A percentile compares a stretch with the other conserved stretches of the same genome.
Conservation (phyloP, 768 basidiomycete genomes). For the Amanita jacksonii region DNA sequence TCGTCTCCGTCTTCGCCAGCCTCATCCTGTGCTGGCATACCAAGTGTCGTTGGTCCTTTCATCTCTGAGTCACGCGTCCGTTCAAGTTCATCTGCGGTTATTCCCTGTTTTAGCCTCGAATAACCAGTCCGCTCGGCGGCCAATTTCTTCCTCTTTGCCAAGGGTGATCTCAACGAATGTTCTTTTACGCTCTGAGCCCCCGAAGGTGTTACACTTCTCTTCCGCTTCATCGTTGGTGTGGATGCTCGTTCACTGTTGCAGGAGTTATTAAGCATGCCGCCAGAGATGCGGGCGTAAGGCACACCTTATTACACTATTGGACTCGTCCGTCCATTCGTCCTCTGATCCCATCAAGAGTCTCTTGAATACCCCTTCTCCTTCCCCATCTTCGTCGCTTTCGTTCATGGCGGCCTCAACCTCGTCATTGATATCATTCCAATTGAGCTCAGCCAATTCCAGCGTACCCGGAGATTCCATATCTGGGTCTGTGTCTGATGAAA, state of each 20-base stretch:
- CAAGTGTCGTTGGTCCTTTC: slow-evolving; percentile 10
- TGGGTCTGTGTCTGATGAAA: slow-evolving; percentile 58
- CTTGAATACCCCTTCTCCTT: slow-evolving; percentile 31
- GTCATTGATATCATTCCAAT: slow-evolving; percentile 78
- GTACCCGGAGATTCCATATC: slow-evolving; percentile 25
- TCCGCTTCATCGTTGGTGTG: slow-evolving; percentile 44
- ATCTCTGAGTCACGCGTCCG: slow-evolving; percentile 9
- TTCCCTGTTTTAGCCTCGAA: slow-evolving; percentile 61
- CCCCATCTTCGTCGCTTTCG: slow-evolving; percentile 66
- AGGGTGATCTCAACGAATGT: slow-evolving; percentile 51
- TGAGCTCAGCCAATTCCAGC: slow-evolving; percentile 51
- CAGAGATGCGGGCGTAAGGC: slow-evolving; percentile 14
- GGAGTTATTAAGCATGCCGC: not conserved
- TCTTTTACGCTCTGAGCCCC: slow-evolving; percentile 26
- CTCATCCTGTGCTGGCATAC: slow-evolving; percentile 20
- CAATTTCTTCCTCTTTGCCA: slow-evolving; percentile 75
- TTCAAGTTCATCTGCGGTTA: slow-evolving; percentile 43
- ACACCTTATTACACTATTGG: slow-evolving; percentile 19
- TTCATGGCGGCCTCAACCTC: slow-evolving; percentile 86
- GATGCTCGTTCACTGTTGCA: slow-evolving; percentile 24
- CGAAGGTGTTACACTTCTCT: slow-evolving; percentile 69
- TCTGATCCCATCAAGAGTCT: slow-evolving; percentile 38
- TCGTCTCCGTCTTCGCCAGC: slow-evolving; percentile 40
- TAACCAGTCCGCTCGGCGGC: slow-evolving; percentile 52
- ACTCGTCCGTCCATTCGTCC: slow-evolving; percentile 46